phyloP scores from a whole-genome alignment of 495 filamentous ascomycete genomes.

The Amphirosellinia nigrospora region DNA sequence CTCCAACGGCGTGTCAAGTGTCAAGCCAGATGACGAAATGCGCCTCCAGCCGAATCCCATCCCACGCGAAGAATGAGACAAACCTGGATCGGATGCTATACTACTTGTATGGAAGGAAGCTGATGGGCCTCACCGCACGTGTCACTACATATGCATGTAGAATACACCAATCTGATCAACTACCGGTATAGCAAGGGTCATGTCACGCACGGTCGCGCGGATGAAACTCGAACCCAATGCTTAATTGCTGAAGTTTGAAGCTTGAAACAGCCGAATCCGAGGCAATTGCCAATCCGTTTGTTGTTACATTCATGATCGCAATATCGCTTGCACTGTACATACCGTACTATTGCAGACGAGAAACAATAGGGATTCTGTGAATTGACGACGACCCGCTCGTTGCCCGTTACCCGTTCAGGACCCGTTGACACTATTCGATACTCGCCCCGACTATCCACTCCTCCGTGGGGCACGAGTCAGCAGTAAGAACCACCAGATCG shows the following conservation, averaged over 20 bases:
- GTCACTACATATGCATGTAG: neutral
- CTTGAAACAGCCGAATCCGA: constrained; percentile 13
- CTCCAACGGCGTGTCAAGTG: neutral
- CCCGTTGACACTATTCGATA: constrained; percentile 10
- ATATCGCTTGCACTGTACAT: constrained; percentile 8
- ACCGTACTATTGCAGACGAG: neutral
- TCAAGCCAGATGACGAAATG: constrained; percentile 7
- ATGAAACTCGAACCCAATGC: constrained; percentile 17
- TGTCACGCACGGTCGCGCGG: constrained; percentile 11
- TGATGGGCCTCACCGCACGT: neutral
- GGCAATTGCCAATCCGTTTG: neutral
- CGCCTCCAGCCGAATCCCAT: neutral
- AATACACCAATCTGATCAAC: constrained; percentile 14
- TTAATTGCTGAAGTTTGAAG: neutral
- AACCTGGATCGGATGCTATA: neutral
- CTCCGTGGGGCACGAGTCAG: constrained; percentile 22
- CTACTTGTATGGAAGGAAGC: too few species aligned
- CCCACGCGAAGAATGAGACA: neutral
- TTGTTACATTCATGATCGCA: neutral
- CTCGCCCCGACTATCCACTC: constrained; percentile 8
- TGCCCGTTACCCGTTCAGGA: too few species aligned
- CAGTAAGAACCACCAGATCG: neutral
- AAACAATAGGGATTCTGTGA: neutral
- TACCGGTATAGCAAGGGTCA: constrained; percentile 15
- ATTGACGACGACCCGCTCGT: constrained; percentile 1